A percentile compares a stretch with the other conserved stretches of the same genome.
phyloP scores from a whole-genome alignment of 140 eudicot genomes.

The Bidens hawaiensis region DNA sequence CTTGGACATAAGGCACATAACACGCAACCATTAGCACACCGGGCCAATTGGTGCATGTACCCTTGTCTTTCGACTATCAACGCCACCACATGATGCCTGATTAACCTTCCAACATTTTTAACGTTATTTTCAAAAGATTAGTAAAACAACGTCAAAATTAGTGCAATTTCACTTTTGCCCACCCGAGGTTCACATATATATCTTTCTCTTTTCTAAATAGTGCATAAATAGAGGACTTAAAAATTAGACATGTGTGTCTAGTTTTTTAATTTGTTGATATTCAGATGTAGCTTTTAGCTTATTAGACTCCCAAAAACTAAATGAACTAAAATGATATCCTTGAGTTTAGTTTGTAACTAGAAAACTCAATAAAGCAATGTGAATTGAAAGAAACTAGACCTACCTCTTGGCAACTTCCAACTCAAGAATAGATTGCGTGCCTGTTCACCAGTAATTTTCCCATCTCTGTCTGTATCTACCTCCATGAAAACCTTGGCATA shows the following conservation, averaged over 20 bases:
- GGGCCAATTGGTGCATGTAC: too few species aligned
- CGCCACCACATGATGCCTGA: too few species aligned
- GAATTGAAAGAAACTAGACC: not conserved
- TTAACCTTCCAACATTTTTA: too few species aligned
- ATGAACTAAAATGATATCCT: not conserved
- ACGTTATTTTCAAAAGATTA: too few species aligned
- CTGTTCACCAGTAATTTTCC: slow-evolving; percentile 83
- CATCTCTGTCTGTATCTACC: slow-evolving; percentile 87
- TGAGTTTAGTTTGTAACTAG: not conserved
- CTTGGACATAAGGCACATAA: too few species aligned
- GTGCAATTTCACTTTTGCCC: too few species aligned
- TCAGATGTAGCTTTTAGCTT: not conserved
- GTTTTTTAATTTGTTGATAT: not conserved
- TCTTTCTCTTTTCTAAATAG: not conserved
- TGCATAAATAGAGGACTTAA: not conserved
- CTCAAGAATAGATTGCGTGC: slow-evolving; percentile 82
- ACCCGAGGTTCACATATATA: too few species aligned
- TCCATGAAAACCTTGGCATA: slow-evolving; percentile 75
- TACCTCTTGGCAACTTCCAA: slow-evolving; percentile 90
- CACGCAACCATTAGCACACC: too few species aligned
- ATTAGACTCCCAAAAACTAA: not conserved
- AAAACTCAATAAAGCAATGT: slow-evolving; percentile 3
- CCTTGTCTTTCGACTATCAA: too few species aligned
- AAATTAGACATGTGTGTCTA: not conserved
- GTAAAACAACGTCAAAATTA: too few species aligned